Evolutionary conservation across 345 rosid species (phyloP).

Genomic region (Firmiana major): DNA sequence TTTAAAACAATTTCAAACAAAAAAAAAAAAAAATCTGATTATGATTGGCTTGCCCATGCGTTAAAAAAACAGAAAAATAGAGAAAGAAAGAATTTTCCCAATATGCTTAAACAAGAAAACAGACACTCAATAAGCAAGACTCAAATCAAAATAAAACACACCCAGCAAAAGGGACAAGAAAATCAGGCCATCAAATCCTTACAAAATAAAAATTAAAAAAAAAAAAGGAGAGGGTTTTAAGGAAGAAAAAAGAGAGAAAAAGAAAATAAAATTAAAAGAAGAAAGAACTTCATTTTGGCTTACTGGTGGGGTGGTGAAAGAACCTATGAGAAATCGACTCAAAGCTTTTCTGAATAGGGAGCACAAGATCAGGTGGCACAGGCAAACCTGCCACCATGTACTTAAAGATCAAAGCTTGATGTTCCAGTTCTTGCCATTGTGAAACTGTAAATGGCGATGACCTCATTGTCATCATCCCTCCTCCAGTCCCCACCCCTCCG

Average conservation of each 20-base stretch:
- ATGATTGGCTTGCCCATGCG: neutral
- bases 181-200: neutral
- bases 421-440: constrained; percentile 61
- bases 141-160: constrained; percentile 17
- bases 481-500: constrained; percentile 17
- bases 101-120: neutral
- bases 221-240: neutral
- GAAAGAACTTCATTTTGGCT: neutral
- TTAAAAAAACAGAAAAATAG: neutral
- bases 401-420: constrained; percentile 59
- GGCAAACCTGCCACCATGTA: constrained; percentile 58
- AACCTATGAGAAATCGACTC: constrained; percentile 47
- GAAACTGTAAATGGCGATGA: constrained; percentile 50
- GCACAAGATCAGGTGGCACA: constrained; percentile 53
- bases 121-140: neutral
- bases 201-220: neutral
- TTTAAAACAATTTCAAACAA: neutral
- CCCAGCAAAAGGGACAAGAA: neutral
- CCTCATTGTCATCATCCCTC: constrained; percentile 30
- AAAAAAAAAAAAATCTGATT: neutral
- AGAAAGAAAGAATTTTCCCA: neutral
- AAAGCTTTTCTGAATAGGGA: constrained; percentile 50
- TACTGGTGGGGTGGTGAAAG: constrained; percentile 49
- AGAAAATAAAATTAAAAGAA: neutral
- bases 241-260: neutral